A percentile compares a stretch with the other conserved stretches of the same genome.
phyloP scores from a whole-genome alignment of 2,329 filamentous ascomycete genomes.

The Onygenales sp. region DNA sequence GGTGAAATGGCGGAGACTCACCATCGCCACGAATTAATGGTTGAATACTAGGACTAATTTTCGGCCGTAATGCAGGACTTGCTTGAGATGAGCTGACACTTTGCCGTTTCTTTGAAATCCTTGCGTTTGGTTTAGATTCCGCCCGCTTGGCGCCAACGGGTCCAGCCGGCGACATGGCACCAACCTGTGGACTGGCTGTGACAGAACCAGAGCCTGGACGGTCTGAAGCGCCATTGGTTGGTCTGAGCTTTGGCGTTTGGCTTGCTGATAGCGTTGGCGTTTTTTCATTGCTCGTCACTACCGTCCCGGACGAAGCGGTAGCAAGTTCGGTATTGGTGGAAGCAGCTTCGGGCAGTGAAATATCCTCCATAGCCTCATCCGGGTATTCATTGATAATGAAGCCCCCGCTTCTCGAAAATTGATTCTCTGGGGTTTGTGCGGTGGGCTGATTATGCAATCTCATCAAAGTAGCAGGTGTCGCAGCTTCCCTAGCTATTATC shows the following conservation, averaged over 20 bases:
- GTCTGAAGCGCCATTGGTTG: slow-evolving; percentile 15
- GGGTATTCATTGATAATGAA: slow-evolving; percentile 34
- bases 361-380: slow-evolving; percentile 53
- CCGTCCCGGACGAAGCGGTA: slow-evolving; percentile 43
- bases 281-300: slow-evolving; percentile 24
- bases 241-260: slow-evolving; percentile 45
- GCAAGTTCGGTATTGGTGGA: slow-evolving; percentile 39
- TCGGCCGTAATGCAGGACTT: slow-evolving; percentile 77
- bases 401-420: slow-evolving; percentile 25
- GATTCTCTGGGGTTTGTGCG: slow-evolving; percentile 28
- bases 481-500: slow-evolving; percentile 45
- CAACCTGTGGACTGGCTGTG: slow-evolving; percentile 45
- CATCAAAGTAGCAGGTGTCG: slow-evolving; percentile 84
- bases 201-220: slow-evolving; percentile 25
- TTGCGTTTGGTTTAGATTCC: slow-evolving; percentile 41
- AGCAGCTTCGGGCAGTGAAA: slow-evolving; percentile 65
- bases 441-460: slow-evolving; percentile 48
- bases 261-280: slow-evolving; percentile 55
- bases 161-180: slow-evolving; percentile 43
- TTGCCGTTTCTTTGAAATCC: slow-evolving; percentile 57
- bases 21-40: slow-evolving; percentile 67
- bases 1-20: slow-evolving; percentile 31
- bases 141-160: slow-evolving; percentile 29
- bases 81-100: slow-evolving; percentile 66
- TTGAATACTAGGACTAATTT: slow-evolving; percentile 90